phyloP scores from a whole-genome alignment of 2,329 filamentous ascomycete species.

The Aspergillus neotritici region DNA sequence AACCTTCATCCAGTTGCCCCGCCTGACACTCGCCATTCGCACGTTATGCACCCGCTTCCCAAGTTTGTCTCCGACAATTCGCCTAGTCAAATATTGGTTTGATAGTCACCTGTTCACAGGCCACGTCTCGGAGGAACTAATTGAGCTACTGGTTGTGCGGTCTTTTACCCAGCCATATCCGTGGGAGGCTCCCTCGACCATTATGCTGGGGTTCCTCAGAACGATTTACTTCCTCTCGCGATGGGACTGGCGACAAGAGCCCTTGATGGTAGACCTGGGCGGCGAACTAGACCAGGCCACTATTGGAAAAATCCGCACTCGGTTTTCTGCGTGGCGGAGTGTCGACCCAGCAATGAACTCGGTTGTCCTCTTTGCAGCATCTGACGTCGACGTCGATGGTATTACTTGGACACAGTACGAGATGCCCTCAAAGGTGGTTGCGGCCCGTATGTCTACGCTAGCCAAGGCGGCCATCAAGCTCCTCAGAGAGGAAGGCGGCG shows the following conservation, averaged over 20 bases:
- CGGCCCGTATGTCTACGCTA: constrained; percentile 73
- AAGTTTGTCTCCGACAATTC: constrained; percentile 73
- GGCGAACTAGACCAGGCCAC: constrained; percentile 56
- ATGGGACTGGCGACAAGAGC: constrained; percentile 88
- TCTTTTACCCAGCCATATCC: constrained; percentile 78
- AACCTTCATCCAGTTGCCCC: constrained; percentile 64
- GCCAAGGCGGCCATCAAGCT: constrained; percentile 68
- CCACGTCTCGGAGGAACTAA: constrained; percentile 71
- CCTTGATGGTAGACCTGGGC: constrained; percentile 72
- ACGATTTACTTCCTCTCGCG: constrained; percentile 71
- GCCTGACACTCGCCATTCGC: constrained; percentile 75
- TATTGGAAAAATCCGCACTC: constrained; percentile 59
- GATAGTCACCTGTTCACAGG: constrained; percentile 69
- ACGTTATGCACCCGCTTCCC: constrained; percentile 76
- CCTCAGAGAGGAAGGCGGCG: constrained; percentile 49
- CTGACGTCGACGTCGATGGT: constrained; percentile 70
- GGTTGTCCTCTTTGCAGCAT: constrained; percentile 73
- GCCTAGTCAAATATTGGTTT: constrained; percentile 87
- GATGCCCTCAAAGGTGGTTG: constrained; percentile 72
- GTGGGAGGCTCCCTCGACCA: constrained; percentile 70
- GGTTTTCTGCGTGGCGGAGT: constrained; percentile 77
- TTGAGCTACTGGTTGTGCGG: constrained; percentile 75
- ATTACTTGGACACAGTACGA: constrained; percentile 69
- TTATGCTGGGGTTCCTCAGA: constrained; percentile 73
- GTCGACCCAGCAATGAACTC: constrained; percentile 85